Evolutionary conservation across 2,329 filamentous ascomycete species (phyloP).

Genomic region (Arthrinium phaeospermum): DNA sequence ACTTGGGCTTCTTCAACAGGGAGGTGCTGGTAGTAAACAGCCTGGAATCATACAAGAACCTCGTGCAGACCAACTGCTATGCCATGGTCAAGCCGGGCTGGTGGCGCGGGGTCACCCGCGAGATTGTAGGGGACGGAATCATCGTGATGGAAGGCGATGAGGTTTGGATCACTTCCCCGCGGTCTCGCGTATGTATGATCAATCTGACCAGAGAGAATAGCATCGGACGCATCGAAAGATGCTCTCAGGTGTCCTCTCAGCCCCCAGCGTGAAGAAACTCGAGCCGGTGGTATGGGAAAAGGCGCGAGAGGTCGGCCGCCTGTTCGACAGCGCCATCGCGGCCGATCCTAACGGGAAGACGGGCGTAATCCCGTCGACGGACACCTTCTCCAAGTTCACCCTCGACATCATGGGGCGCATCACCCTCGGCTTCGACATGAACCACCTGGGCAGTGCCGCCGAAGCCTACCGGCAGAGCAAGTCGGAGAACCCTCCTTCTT

Average conservation of each 20-base stretch:
- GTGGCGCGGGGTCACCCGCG: constrained; percentile 40
- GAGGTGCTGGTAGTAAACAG: constrained; percentile 46
- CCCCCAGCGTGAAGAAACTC: constrained; percentile 43
- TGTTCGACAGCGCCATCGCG: constrained; percentile 37
- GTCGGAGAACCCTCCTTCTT: constrained; percentile 21
- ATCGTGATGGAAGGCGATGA: constrained; percentile 43
- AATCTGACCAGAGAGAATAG: constrained; percentile 9
- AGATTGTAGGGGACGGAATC: constrained; percentile 43
- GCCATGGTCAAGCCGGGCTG: constrained; percentile 44
- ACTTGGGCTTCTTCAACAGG: constrained; percentile 41
- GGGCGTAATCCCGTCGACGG: constrained; percentile 31
- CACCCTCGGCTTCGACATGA: constrained; percentile 41
- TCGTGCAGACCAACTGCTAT: constrained; percentile 47
- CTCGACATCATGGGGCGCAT: constrained; percentile 43
- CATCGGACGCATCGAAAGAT: constrained; percentile 43
- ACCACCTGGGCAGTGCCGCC: constrained; percentile 28
- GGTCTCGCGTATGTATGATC: rapidly evolving
- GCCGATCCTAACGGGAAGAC: constrained; percentile 34
- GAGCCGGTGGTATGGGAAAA: constrained; percentile 44
- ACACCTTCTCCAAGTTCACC: constrained; percentile 37
- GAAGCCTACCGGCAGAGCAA: neutral
- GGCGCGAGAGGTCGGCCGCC: constrained; percentile 35
- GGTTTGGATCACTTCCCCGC: neutral
- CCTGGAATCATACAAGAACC: constrained; percentile 41
- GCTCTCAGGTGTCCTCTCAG: constrained; percentile 42